Percentiles rank a stretch among this genome's conserved stretches.
Conservation (phyloP, 208 protist species). For the Wallacemonas collosoma region DNA sequence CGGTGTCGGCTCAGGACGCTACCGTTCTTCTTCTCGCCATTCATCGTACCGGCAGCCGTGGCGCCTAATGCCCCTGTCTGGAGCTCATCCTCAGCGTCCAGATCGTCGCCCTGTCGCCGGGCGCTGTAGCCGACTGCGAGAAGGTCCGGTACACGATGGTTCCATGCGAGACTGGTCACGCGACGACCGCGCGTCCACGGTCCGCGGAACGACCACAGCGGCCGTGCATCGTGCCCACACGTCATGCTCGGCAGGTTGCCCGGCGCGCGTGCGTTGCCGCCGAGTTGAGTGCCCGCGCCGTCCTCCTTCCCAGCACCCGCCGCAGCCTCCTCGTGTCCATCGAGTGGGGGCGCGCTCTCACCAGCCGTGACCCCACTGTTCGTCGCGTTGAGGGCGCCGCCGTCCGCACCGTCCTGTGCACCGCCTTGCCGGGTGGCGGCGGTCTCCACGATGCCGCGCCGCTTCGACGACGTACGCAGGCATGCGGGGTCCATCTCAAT, state of each 20-base stretch:
- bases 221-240: conserved; percentile 53
- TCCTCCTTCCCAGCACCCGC: neutral
- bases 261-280: neutral
- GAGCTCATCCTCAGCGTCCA: conserved; percentile 6
- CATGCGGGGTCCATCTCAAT: conserved; percentile 57
- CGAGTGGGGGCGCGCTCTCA: conserved; percentile 13
- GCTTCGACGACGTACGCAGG: neutral
- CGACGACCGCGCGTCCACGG: conserved; percentile 69
- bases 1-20: conserved; percentile 7
- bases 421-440: neutral
- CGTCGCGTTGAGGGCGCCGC: neutral
- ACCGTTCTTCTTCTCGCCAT: neutral
- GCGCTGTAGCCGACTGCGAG: conserved; percentile 86
- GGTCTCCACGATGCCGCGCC: neutral
- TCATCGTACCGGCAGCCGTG: neutral
- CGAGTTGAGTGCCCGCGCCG: neutral
- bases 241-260: conserved; percentile 30
- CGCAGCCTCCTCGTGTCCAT: neutral
- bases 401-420: neutral
- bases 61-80: neutral
- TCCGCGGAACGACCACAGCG: conserved; percentile 89
- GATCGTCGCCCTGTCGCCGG: conserved; percentile 17
- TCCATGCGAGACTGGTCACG: conserved; percentile 93
- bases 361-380: neutral
- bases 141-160: conserved; percentile 89